Conservation (phyloP, 441 rosid species). For the Gossypium davidsonii region DNA sequence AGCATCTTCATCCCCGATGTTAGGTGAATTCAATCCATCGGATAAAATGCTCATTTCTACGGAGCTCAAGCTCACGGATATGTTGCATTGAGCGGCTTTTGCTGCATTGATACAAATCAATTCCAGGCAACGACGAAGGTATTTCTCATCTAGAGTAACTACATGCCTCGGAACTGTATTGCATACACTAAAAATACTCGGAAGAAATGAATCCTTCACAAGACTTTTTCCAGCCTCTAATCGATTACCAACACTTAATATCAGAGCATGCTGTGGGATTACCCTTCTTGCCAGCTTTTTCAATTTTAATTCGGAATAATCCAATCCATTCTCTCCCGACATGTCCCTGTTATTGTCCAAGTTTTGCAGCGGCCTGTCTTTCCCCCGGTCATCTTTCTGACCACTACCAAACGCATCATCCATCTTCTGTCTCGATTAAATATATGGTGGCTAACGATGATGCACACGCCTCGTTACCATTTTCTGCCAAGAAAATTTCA, state of each 20-base stretch:
- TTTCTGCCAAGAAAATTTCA: background rate
- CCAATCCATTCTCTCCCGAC: conserved; percentile 14
- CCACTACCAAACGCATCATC: conserved; percentile 25
- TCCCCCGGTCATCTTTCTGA: conserved; percentile 27
- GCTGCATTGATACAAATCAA: conserved; percentile 43
- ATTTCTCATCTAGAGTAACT: conserved; percentile 64
- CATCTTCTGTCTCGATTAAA: conserved; percentile 33
- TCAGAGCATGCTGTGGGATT: conserved; percentile 29
- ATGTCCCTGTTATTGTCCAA: conserved; percentile 18
- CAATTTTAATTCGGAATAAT: conserved; percentile 22
- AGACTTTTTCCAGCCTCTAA: conserved; percentile 34
- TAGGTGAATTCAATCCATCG: conserved; percentile 24
- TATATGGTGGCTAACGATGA: conserved; percentile 12
- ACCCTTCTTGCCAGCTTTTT: conserved; percentile 31
- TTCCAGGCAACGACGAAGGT: conserved; percentile 60
- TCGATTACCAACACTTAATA: conserved; percentile 33
- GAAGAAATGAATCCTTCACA: conserved; percentile 38
- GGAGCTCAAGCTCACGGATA: conserved; percentile 37
- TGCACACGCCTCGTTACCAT: conserved; percentile 1
- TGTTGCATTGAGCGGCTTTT: conserved; percentile 36
- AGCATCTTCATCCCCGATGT: conserved; percentile 25
- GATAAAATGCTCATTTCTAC: conserved; percentile 31
- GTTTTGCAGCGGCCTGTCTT: conserved; percentile 31
- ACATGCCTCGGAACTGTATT: conserved; percentile 63
- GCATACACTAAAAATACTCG: conserved; percentile 30